A percentile compares a stretch with the other conserved stretches of the same genome.
Conservation (phyloP, 768 basidiomycete species). For the Phaffia australis region DNA sequence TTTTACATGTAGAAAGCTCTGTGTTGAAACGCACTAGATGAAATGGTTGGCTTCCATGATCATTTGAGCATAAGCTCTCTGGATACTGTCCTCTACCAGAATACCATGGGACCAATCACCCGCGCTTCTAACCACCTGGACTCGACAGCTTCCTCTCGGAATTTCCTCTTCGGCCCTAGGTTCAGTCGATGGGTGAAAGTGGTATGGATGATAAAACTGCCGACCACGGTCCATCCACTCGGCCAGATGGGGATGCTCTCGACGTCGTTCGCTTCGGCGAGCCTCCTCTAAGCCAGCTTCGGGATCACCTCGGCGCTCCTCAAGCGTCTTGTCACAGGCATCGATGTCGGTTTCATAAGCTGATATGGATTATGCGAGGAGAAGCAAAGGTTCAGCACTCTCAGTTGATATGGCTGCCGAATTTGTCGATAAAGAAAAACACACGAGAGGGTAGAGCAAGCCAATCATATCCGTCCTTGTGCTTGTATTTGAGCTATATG, state of each 20-base stretch:
- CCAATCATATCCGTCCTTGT: conserved; percentile 37
- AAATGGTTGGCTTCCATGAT: conserved; percentile 54
- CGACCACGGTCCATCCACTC: conserved; percentile 23
- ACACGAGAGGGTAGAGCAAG: conserved; percentile 36
- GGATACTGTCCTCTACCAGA: conserved; percentile 54
- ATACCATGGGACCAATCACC: conserved; percentile 93
- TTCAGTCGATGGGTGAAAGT: conserved; percentile 34
- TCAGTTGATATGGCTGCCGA: conserved; percentile 11
- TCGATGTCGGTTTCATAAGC: conserved; percentile 5
- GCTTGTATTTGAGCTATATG: conserved; percentile 31
- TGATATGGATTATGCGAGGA: not conserved
- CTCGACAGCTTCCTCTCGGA: conserved; percentile 47
- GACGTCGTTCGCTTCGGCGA: conserved; percentile 27
- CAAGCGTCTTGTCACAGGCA: not conserved
- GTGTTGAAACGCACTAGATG: not conserved
- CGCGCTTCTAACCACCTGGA: conserved; percentile 76
- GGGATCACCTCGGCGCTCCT: conserved; percentile 14
- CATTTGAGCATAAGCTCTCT: conserved; percentile 54
- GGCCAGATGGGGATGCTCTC: conserved; percentile 36
- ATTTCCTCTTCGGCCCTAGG: conserved; percentile 35
- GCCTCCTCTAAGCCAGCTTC: conserved; percentile 30
- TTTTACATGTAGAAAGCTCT: too few relatives aligned
- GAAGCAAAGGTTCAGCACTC: too few relatives aligned
- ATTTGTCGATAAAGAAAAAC: conserved; percentile 5
- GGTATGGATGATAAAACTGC: conserved; percentile 37